Conservation (phyloP, 73 alveolate species). For the Tetrahymena thermophila region DNA sequence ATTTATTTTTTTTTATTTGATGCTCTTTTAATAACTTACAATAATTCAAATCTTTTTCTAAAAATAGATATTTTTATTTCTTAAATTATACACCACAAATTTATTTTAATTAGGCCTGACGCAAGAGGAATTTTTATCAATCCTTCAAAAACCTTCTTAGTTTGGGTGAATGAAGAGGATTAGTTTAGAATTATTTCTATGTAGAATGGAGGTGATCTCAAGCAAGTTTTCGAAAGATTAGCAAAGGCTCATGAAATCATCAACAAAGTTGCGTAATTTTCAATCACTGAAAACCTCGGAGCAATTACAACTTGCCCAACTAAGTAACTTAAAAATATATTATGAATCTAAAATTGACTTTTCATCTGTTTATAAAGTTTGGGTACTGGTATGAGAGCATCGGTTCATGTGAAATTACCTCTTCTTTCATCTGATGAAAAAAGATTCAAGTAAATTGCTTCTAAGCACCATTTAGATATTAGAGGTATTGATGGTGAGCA, state of each 20-base stretch:
- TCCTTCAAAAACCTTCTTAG: constrained; percentile 23
- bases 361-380: not conserved
- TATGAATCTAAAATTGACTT: not conserved
- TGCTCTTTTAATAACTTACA: not conserved
- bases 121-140: constrained; percentile 42
- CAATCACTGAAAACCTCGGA: constrained; percentile 20
- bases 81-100: not conserved
- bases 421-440: not conserved
- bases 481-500: constrained; percentile 37
- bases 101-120: constrained; percentile 29
- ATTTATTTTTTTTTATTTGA: not conserved
- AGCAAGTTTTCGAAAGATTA: constrained; percentile 22
- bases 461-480: constrained; percentile 16
- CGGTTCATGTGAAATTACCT: constrained; percentile 16
- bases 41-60: not conserved
- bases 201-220: constrained; percentile 1
- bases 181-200: constrained; percentile 28
- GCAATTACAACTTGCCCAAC: constrained; percentile 22
- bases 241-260: not conserved
- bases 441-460: constrained; percentile 14
- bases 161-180: constrained; percentile 43
- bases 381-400: constrained; percentile 32
- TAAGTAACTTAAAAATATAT: not conserved
- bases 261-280: not conserved
- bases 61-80: not conserved